Evolutionary conservation across 2,329 filamentous ascomycete species (phyloP).

Genomic region (Diplodia intermedia): DNA sequence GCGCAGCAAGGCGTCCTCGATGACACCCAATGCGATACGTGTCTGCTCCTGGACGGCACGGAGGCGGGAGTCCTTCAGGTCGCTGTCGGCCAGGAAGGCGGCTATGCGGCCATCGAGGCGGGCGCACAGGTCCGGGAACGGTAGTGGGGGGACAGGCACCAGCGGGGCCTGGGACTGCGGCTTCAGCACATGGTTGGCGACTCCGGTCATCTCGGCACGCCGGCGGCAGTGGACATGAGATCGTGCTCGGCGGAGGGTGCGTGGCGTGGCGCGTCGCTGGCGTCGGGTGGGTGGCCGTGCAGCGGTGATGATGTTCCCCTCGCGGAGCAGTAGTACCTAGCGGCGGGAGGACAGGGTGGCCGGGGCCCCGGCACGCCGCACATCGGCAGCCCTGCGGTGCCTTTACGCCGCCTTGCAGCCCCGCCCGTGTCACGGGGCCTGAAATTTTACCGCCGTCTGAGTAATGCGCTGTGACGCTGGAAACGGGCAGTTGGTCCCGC

Average conservation of each 20-base stretch:
- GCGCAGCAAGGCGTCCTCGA: conserved; percentile 74
- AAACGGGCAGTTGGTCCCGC: conserved; percentile 22
- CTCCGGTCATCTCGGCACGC: conserved; percentile 47
- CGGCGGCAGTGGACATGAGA: conserved; percentile 42
- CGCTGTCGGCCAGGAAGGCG: conserved; percentile 66
- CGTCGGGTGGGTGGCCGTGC: conserved; percentile 17
- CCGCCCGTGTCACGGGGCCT: conserved; percentile 5
- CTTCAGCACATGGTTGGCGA: conserved; percentile 47
- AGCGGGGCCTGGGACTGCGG: conserved; percentile 42
- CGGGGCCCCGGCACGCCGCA: conserved; percentile 1
- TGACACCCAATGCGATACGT: conserved; percentile 72
- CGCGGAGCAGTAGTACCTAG: conserved; percentile 3
- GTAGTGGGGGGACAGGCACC: conserved; percentile 54
- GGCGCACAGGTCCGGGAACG: conserved; percentile 54
- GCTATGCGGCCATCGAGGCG: conserved; percentile 66
- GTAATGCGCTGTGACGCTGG: conserved; percentile 11
- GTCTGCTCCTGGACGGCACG: conserved; percentile 76
- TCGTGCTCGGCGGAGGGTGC: conserved; percentile 32
- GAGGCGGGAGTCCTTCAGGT: conserved; percentile 57
- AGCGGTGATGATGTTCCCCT: conserved; percentile 8
- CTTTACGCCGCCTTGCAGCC: neutral
- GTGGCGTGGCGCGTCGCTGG: conserved; percentile 12
- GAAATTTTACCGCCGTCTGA: conserved; percentile 20
- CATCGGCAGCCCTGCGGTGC: conserved; percentile 9
- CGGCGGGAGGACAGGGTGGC: conserved; percentile 2